phyloP scores from a whole-genome alignment of 1,284 basidiomycete species.

The Trametes polyzona region DNA sequence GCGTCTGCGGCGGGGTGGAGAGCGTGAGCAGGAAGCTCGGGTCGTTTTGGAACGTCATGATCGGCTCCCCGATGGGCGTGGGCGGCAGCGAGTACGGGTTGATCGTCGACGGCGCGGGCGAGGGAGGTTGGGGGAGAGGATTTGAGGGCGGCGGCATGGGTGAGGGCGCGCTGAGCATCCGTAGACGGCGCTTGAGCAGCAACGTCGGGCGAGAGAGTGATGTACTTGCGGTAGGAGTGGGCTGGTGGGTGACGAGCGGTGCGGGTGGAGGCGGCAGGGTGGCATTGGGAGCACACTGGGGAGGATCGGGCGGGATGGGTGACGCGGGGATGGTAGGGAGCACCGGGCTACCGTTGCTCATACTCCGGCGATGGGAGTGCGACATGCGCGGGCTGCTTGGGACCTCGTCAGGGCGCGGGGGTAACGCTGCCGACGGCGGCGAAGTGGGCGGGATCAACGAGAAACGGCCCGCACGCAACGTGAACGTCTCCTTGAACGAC shows the following conservation, averaged over 20 bases:
- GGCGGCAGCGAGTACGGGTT: slow-evolving; percentile 32
- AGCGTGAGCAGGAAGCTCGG: slow-evolving; percentile 59
- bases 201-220: slow-evolving; percentile 12
- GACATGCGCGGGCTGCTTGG: slow-evolving; percentile 11
- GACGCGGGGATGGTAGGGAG: slow-evolving; percentile 51
- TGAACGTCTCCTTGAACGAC: slow-evolving; percentile 56
- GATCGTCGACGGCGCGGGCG: slow-evolving; percentile 31
- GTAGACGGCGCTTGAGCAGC: slow-evolving; percentile 57
- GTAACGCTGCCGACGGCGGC: slow-evolving; percentile 57
- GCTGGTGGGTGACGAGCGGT: slow-evolving; percentile 33
- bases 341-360: slow-evolving; percentile 41
- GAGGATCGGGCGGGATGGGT: slow-evolving; percentile 42
- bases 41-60: slow-evolving; percentile 55
- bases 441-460: slow-evolving; percentile 66
- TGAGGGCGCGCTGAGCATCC: slow-evolving; percentile 63
- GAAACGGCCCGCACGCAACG: slow-evolving; percentile 56
- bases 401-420: slow-evolving; percentile 63
- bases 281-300: slow-evolving; percentile 50
- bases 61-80: slow-evolving; percentile 61
- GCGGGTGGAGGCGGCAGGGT: slow-evolving; percentile 43
- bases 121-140: slow-evolving; percentile 26
- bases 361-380: slow-evolving; percentile 40
- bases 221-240: slow-evolving; percentile 40
- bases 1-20: slow-evolving; percentile 42
- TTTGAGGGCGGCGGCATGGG: slow-evolving; percentile 33